Base-by-base conservation (phyloP, 2,329 filamentous ascomycete genomes). In the Hysterium pulicare region DNA sequence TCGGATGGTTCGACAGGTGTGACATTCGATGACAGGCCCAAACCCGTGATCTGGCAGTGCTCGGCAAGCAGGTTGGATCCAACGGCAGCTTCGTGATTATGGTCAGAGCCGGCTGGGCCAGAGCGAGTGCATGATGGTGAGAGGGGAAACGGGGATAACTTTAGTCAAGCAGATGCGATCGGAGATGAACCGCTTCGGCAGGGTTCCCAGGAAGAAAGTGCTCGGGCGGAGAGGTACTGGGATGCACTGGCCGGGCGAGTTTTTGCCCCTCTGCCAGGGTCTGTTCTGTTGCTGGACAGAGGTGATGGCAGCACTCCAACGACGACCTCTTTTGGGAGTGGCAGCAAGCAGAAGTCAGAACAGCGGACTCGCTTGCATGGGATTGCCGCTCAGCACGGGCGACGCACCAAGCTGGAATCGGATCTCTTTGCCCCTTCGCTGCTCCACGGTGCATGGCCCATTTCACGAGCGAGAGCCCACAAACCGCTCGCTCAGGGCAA, bases 131-230 rank as follows among this genome's bases (percentile, higher is more conserved):
- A 38, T 34, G n/a, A 17, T 30, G n/a, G 37, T 13, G 44, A 24
- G 44, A 28, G 32, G 37, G 44, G 44, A 47, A 34, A 44, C 46
- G 45, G 45, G 56, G 55, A 52, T 53, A 51, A 55, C 51, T 43
- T 51, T 47, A 48, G 51, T 49, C 54, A 48, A 56, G 57, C 41
- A 64, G 44, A 47, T 60, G 57, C 56, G 62, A 66, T 66, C 64
- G 64, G 64, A 67, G 61, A 67, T 66, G 53, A 50, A 45, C 48
- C 49, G 46, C 50, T 42, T 33, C 44, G 41, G 40, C 30, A 46
- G 40, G 44, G 42, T 33, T 32, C 19, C 24, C 38, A 35, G 26
- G 19, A 19, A 37, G 40, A 11, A 17, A 30, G 40, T 28, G 38
- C 9, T 39, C 15, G 6, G 21, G 24, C 13, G n/a, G 8, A 28